These are phyloP conservation scores for Neurospora intermedia DNA, from an alignment of 495 filamentous ascomycete species.

Conservation along the genomic window DNA sequence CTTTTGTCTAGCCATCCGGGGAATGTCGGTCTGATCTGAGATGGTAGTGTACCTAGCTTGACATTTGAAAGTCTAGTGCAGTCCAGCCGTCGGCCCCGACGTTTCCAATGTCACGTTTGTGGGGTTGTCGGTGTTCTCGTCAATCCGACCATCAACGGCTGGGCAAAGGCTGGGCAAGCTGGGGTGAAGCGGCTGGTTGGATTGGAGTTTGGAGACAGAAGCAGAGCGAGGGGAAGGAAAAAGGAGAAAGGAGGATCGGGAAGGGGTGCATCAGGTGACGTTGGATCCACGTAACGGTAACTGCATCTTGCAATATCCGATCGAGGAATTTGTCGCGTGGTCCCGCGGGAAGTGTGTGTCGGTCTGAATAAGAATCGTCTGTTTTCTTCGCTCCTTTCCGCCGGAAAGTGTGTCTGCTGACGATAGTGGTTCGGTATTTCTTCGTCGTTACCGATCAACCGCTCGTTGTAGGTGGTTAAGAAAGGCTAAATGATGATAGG, in stretches of 20 bases:
- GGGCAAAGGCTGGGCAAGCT: not conserved
- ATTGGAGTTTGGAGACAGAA: not conserved
- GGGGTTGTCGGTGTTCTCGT: not conserved
- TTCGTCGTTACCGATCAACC: not conserved
- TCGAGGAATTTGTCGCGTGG: not conserved
- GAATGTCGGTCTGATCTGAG: not conserved
- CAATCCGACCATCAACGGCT: not conserved
- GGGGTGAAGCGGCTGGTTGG: not conserved
- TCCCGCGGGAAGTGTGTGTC: not conserved
- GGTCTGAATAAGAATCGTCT: not conserved
- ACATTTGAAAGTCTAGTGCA: not conserved
- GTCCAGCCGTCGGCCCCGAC: not conserved
- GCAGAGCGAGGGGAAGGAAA: not conserved
- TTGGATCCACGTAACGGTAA: not conserved
- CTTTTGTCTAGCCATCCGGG: not conserved
- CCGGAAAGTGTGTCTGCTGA: not conserved
- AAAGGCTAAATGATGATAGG: no score
- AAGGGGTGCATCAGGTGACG: not conserved
- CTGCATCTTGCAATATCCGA: not conserved
- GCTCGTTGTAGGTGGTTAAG: no score
- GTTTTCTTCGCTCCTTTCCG: not conserved
- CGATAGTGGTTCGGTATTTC: not conserved
- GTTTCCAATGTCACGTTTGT: not conserved
- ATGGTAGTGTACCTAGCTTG: not conserved
- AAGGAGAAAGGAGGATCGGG: not conserved